phyloP scores from a whole-genome alignment of 176 grass and related monocot species.

The Aegilops sharonensis region DNA sequence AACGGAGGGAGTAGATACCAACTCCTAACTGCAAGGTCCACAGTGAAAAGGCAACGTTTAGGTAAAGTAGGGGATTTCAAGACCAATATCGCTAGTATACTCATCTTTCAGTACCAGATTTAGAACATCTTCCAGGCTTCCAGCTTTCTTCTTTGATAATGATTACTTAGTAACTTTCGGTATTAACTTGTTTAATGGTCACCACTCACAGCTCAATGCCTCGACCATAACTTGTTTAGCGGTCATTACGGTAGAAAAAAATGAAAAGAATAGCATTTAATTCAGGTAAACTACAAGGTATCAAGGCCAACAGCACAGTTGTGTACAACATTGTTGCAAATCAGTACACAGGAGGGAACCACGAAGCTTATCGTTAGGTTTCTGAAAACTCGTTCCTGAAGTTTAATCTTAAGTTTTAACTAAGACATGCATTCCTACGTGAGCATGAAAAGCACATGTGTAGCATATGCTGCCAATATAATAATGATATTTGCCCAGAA shows the following conservation, averaged over 20 bases:
- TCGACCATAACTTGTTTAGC: not conserved
- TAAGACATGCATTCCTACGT: not conserved
- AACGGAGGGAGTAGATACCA: not conserved
- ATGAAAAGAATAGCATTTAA: not conserved
- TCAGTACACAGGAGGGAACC: not conserved
- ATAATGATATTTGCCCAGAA: not conserved
- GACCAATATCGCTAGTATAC: not conserved
- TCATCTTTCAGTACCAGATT: not conserved
- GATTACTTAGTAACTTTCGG: not conserved
- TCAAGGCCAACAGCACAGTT: not conserved
- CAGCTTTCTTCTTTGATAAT: not conserved
- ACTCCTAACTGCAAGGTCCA: not conserved
- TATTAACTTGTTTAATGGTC: not conserved
- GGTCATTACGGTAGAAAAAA: not conserved
- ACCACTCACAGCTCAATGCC: not conserved
- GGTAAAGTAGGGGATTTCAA: not conserved
- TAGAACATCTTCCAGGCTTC: not conserved
- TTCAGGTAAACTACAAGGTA: not conserved
- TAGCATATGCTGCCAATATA: not conserved
- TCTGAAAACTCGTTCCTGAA: not conserved
- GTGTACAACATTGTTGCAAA: not conserved
- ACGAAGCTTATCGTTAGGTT: not conserved
- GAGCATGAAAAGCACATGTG: not conserved
- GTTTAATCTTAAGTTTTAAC: slow-evolving; percentile 1
- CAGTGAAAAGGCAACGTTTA: not conserved